A percentile compares a stretch with the other conserved stretches of the same genome.
Evolutionary conservation across 495 filamentous ascomycete genomes (phyloP).

Genomic region (Emericellopsis terricola): DNA sequence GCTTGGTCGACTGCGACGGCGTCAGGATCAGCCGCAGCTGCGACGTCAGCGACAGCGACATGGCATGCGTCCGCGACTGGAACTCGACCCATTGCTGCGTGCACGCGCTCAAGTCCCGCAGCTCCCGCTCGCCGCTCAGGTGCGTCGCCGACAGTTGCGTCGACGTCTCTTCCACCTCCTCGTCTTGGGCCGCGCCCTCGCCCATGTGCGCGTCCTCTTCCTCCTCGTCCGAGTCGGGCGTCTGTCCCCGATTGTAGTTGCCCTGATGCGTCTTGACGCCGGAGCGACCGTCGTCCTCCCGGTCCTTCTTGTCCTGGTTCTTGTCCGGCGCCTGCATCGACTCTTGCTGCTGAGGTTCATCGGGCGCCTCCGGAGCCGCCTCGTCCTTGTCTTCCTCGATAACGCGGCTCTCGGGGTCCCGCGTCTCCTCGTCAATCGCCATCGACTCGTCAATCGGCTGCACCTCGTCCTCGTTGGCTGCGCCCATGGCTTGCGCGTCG

Average conservation of each 20-base stretch:
- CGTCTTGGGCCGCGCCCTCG: constrained; percentile 18
- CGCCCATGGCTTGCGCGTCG: constrained; percentile 81
- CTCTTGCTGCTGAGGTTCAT: constrained; percentile 36
- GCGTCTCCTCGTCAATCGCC: constrained; percentile 56
- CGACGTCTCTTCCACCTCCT: constrained; percentile 54
- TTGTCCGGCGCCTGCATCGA: constrained; percentile 20
- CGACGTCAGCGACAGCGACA: constrained; percentile 75
- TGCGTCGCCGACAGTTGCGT: constrained; percentile 56
- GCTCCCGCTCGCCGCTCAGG: constrained; percentile 22
- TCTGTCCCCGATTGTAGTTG: constrained; percentile 14
- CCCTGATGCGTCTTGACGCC: constrained; percentile 32
- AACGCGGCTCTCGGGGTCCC: constrained; percentile 31
- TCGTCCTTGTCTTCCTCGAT: constrained; percentile 24
- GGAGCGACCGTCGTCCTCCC: constrained; percentile 19
- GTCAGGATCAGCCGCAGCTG: constrained; percentile 90
- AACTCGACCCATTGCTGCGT: constrained; percentile 71
- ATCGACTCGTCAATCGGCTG: constrained; percentile 66
- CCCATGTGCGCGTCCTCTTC: constrained; percentile 15
- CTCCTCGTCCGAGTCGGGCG: constrained; percentile 12
- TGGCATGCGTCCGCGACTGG: constrained; percentile 62
- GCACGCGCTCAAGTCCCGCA: constrained; percentile 37
- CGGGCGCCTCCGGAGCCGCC: constrained; percentile 35
- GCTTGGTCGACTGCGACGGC: constrained; percentile 86
- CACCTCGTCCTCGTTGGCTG: constrained; percentile 73
- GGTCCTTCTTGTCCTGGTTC: constrained; percentile 26